Base-by-base conservation (phyloP, 2,329 filamentous ascomycete genomes). In the Coniochaeta prunicola region DNA sequence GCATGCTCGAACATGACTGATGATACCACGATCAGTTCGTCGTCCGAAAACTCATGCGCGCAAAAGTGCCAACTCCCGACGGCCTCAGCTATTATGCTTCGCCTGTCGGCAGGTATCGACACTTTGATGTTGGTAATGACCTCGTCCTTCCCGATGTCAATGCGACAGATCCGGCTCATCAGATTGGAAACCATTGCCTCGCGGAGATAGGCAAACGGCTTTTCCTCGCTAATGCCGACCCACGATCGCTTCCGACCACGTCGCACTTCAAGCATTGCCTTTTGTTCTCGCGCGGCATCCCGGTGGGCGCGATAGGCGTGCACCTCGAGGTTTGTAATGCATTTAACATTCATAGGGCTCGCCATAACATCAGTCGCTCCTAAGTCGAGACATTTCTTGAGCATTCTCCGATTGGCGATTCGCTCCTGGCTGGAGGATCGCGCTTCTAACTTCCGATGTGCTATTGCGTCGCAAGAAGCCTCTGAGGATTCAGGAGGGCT, bases 141-240 rank as follows among this genome's bases (percentile, higher is more conserved):
- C 75, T 87, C 75, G 76, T 91, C 75, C 73, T 78, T 68, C 75
- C 86, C 76, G 80, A 85, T 69, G 76, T 74, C 76, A 42, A 80
- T 83, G 63, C 88, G 89, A 72, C 92, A 96, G 58, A 96, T 96
- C 38, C 90, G 86, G 67, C 87, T 88, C 90, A 96, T 94, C 59
- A 97, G 80, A 59, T 87, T 87, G 1, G 91, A 94, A 5, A 97
- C 92, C 91, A 97, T 96, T 56, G 90, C 90, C 75, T 97, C 92
- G 61, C 92, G 83, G 58, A 97, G 76, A 73, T 96, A 96, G 17
- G 91, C 87, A 74, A 92, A 96, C 1, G 92, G 91, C 70, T 92
- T 89, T 65, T 91, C 84, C 64, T 93, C 90, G 67, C 90, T 85
- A 12, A 96, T 82, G 28, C 92, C 92, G 45, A 96, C 91, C 92